phyloP scores from a whole-genome alignment of 2,329 filamentous ascomycete species.

The Pseudogymnoascus sp. region DNA sequence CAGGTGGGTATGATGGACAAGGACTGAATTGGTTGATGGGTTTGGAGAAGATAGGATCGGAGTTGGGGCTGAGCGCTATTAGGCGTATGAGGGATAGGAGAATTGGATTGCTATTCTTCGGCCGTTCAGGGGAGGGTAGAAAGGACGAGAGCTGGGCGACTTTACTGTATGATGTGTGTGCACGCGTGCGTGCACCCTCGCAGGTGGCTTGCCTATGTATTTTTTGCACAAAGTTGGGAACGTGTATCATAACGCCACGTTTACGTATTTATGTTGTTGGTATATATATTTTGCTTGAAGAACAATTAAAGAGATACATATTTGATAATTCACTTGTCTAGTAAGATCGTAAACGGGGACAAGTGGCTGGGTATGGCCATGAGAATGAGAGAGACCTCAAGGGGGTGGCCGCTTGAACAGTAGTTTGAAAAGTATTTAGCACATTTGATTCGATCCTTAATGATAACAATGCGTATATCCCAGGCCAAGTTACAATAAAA shows the following conservation, averaged over 20 bases:
- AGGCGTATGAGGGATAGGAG: neutral
- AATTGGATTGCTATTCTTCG: neutral
- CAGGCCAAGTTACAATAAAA: neutral
- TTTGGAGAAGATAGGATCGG: neutral
- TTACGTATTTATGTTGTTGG: neutral
- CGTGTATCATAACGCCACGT: slow-evolving; percentile 8
- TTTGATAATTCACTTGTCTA: neutral
- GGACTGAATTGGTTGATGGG: neutral
- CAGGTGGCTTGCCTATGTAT: neutral
- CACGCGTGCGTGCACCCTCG: slow-evolving; percentile 1
- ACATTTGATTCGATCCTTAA: neutral
- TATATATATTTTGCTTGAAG: neutral
- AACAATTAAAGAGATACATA: neutral
- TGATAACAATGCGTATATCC: neutral
- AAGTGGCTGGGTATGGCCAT: neutral
- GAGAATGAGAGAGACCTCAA: neutral
- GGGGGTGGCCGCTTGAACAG: neutral
- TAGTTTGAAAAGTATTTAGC: neutral
- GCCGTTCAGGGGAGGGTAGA: neutral
- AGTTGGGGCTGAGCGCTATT: neutral
- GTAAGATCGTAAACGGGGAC: too few species aligned
- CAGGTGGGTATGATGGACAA: slow-evolving; percentile 7
- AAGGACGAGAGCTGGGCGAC: neutral
- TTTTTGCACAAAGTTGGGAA: neutral
- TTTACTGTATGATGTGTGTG: slow-evolving; percentile 2